Evolutionary conservation across 495 filamentous ascomycete genomes (phyloP).

Genomic region (Penicillium soppii): DNA sequence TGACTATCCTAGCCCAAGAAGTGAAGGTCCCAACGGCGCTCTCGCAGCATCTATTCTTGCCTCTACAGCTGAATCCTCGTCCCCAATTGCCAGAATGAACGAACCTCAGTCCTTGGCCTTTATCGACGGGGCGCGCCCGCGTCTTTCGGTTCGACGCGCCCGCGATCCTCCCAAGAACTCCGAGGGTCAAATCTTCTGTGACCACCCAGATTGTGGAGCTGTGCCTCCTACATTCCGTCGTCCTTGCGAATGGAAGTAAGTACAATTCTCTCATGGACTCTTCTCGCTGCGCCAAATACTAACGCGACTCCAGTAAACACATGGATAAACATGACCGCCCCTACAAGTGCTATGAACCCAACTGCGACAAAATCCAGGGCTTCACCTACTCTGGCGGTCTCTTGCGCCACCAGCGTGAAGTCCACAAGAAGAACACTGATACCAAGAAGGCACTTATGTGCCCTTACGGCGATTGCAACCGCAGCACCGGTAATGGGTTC

Average conservation of each 20-base stretch:
- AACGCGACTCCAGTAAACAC: constrained; percentile 66
- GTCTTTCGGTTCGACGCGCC: constrained; percentile 46
- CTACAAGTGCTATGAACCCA: constrained; percentile 73
- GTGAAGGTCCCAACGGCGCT: constrained; percentile 45
- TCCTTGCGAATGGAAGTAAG: constrained; percentile 93
- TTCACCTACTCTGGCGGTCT: constrained; percentile 94
- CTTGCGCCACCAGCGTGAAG: constrained; percentile 83
- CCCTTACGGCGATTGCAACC: constrained; percentile 81
- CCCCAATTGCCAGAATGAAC: constrained; percentile 41
- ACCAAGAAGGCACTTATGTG: constrained; percentile 81
- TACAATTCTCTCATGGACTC: constrained; percentile 14
- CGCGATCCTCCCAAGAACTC: constrained; percentile 61
- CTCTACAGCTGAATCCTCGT: constrained; percentile 36
- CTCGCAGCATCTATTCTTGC: constrained; percentile 39
- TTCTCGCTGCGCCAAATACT: constrained; percentile 9
- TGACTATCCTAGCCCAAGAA: constrained; percentile 54
- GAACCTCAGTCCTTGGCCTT: constrained; percentile 36
- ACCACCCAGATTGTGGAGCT: constrained; percentile 57
- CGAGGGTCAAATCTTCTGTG: constrained; percentile 71
- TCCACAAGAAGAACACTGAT: constrained; percentile 82
- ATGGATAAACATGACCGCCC: constrained; percentile 97
- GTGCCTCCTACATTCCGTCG: constrained; percentile 63
- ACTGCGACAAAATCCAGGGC: constrained; percentile 84
- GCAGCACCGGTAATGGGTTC: constrained; percentile 76
- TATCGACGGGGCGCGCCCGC: constrained; percentile 43